These are phyloP conservation scores for Camellia sinensis DNA, from an alignment of 148 eudicot genomes.

Conservation along the genomic window DNA sequence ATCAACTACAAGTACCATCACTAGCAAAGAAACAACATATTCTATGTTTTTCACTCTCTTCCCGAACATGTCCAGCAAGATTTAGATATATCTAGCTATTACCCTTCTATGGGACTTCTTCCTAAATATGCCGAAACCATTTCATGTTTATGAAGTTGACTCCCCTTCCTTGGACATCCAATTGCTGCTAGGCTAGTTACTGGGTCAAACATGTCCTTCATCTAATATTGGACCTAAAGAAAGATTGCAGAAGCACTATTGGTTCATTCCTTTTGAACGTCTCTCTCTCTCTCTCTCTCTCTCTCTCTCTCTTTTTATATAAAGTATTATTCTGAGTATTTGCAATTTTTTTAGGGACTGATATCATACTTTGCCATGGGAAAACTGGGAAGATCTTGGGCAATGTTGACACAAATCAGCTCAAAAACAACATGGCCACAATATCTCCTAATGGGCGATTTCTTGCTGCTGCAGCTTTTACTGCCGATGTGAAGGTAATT, in stretches of 20 bases:
- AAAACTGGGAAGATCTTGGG: constrained; percentile 85
- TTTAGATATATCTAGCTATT: not conserved
- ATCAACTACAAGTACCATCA: not conserved
- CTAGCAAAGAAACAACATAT: not conserved
- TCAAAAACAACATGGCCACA: constrained; percentile 89
- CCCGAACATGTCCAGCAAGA: not conserved
- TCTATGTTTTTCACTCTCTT: not conserved
- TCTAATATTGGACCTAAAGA: not conserved
- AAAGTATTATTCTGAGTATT: not conserved
- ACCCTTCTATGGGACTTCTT: not conserved
- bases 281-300: not conserved
- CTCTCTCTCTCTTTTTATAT: not conserved
- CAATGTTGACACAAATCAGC: constrained; percentile 85
- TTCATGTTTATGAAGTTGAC: not conserved
- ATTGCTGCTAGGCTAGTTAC: not conserved
- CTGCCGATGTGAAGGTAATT: constrained; percentile 97
- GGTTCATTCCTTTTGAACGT: not conserved
- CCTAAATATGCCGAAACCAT: not conserved
- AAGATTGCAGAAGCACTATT: not conserved
- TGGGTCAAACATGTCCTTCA: constrained; percentile 2
- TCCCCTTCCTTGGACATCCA: not conserved
- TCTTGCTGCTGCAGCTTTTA: constrained; percentile 98
- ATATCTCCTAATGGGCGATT: constrained; percentile 96
- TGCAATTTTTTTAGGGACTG: constrained; percentile 61
- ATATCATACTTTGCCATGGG: constrained; percentile 94